Percentiles rank a stretch among this genome's conserved stretches.
These are phyloP conservation scores for Sisymbrium altissimum DNA, from an alignment of 345 rosid genomes.

Conservation along the genomic window DNA sequence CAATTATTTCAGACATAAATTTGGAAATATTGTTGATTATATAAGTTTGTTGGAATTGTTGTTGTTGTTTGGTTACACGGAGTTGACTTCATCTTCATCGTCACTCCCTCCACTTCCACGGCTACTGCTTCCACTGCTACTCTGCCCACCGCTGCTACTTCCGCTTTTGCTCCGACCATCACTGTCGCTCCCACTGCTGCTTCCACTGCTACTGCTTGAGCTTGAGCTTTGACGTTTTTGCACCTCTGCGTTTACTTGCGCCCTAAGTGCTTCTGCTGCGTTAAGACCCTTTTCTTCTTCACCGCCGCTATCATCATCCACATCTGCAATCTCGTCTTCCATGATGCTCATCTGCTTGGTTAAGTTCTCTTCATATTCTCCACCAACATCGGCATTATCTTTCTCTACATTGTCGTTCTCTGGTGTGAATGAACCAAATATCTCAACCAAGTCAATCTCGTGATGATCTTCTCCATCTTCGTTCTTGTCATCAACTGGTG, in stretches of 20 bases:
- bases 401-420: conserved; percentile 42
- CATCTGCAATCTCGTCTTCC: conserved; percentile 86
- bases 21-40: conserved; percentile 9
- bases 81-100: conserved; percentile 64
- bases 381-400: conserved; percentile 33
- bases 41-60: background rate
- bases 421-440: conserved; percentile 58
- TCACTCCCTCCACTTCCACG: conserved; percentile 35
- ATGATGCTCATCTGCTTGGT: conserved; percentile 14
- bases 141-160: conserved; percentile 42
- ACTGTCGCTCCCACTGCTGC: conserved; percentile 61
- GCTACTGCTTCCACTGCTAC: conserved; percentile 46
- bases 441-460: conserved; percentile 54
- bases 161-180: conserved; percentile 55
- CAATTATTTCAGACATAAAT: conserved; percentile 18
- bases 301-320: conserved; percentile 52
- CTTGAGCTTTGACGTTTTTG: conserved; percentile 46
- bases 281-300: conserved; percentile 66
- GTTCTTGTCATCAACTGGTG: conserved; percentile 42
- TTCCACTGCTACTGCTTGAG: conserved; percentile 71
- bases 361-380: conserved; percentile 18
- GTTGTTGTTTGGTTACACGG: conserved; percentile 35
- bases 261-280: conserved; percentile 93
- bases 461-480: conserved; percentile 65
- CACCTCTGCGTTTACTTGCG: conserved; percentile 65